These are phyloP conservation scores for Earliella scabrosa DNA, from an alignment of 1,284 basidiomycete genomes.

Conservation along the genomic window DNA sequence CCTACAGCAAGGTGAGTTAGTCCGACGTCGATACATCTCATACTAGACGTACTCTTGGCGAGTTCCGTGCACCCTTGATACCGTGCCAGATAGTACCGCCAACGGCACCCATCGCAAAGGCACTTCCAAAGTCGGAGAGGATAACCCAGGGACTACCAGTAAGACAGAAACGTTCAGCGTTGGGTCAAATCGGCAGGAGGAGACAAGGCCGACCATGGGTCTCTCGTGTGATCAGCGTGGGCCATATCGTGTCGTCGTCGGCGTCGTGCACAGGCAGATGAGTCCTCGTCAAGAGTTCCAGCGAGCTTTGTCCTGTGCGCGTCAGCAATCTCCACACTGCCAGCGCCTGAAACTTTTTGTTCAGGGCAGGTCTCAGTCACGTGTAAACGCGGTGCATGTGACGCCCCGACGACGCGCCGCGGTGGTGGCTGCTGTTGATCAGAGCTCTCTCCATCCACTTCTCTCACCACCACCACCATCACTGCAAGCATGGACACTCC, in stretches of 20 bases:
- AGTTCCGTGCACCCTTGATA: conserved; percentile 97
- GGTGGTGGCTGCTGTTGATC: conserved; percentile 27
- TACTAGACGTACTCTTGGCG: conserved; percentile 75
- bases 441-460: conserved; percentile 2
- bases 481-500: conserved; percentile 27
- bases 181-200: neutral
- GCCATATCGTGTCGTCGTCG: conserved; percentile 54
- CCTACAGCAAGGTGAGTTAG: conserved; percentile 48
- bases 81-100: conserved; percentile 99
- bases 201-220: conserved; percentile 73
- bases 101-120: conserved; percentile 94
- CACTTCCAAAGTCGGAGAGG: conserved; percentile 97
- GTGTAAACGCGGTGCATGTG: conserved; percentile 34
- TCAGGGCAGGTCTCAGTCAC: conserved; percentile 28
- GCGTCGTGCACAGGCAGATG: conserved; percentile 25
- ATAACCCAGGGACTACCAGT: conserved; percentile 92
- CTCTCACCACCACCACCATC: conserved; percentile 29
- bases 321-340: too few relatives aligned
- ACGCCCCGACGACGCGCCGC: conserved; percentile 30
- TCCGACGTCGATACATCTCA: neutral
- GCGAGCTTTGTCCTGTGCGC: neutral
- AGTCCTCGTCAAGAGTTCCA: conserved; percentile 13
- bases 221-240: conserved; percentile 90
- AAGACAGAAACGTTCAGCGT: conserved; percentile 14
- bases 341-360: conserved; percentile 28